A percentile compares a stretch with the other conserved stretches of the same genome.
phyloP scores from a whole-genome alignment of 306 rosid genomes.

The Inga oerstediana region DNA sequence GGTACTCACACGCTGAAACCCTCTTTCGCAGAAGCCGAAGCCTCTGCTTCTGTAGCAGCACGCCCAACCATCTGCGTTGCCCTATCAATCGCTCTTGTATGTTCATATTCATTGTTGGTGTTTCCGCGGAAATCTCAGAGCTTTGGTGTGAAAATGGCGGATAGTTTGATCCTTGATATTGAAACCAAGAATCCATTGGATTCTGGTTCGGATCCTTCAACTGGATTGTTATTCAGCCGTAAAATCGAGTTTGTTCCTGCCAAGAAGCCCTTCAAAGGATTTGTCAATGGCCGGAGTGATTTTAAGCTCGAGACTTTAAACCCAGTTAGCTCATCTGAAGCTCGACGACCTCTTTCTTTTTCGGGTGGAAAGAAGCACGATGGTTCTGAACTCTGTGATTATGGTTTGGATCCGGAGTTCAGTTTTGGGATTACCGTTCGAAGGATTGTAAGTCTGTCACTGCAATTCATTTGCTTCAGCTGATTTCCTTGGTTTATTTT shows the following conservation, averaged over 20 bases:
- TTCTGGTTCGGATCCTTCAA: slow-evolving; percentile 36
- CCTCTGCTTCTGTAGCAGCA: slow-evolving; percentile 32
- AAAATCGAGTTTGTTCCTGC: slow-evolving; percentile 60
- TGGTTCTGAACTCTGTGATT: slow-evolving; percentile 60
- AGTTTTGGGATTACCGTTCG: slow-evolving; percentile 75
- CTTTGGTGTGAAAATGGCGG: slow-evolving; percentile 37
- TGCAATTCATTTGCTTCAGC: not conserved
- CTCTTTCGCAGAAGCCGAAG: slow-evolving; percentile 53
- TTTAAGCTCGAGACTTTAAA: slow-evolving; percentile 81
- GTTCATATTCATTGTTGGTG: not conserved
- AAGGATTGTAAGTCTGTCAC: slow-evolving; percentile 68
- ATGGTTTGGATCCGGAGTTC: slow-evolving; percentile 91
- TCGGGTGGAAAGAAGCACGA: slow-evolving; percentile 56
- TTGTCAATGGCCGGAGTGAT: slow-evolving; percentile 54
- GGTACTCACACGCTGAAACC: not conserved
- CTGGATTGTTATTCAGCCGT: slow-evolving; percentile 34
- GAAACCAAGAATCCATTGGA: slow-evolving; percentile 22
- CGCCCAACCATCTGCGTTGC: too few relatives aligned
- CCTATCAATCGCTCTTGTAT: not conserved
- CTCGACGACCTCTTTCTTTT: not conserved
- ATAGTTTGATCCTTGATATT: slow-evolving; percentile 20
- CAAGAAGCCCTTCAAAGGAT: slow-evolving; percentile 58
- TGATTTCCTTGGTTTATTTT: not conserved
- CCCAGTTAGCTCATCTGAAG: slow-evolving; percentile 51
- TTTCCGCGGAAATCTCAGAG: not conserved